Base-by-base conservation (phyloP, 352 stramenopile genomes). In the Blastocystis sp. region DNA sequence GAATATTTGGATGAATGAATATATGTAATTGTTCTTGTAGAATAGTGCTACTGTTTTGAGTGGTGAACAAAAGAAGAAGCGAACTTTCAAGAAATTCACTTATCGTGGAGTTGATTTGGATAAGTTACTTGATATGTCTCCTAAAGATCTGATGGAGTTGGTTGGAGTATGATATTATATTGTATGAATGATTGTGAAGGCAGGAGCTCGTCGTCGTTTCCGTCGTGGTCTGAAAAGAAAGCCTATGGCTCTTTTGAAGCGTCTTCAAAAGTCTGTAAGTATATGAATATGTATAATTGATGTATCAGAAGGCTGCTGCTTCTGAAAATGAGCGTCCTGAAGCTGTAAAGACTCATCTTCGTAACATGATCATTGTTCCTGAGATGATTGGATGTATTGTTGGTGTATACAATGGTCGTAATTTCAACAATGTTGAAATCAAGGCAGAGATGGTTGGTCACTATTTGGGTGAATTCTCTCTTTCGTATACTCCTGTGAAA, bases 361-460 rank as follows among this genome's bases (percentile, higher is more conserved):
- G 97, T 93, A 98, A 99, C 94, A 99, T 99, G 97, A 98, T 99
- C 92, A 98, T 99, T 91, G 95, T 99, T 80, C 97, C 97, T 76
- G 97, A 99, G 93, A 99, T 99, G 97, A 98, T 99, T 92, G 97
- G 97, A 91, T 98, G 95, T 90, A 97, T 98, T 90, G 95, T 99
- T 91, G 97, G 96, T 92, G 97, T 99, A 82, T 99, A 99, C 96
- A 99, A 99, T 93, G 97, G 97, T 94, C 98, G 98, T 93, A 96
- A 97, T 92, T 98, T 98, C 92, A 98, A 97, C 93, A 95, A 95
- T 93, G 97, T 99, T 92, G 97, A 99, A 93, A 99, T 99, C 92
- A 99, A 99, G 94, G 95, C 97, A 40, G 97, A 99, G 92, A 99
- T 99, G 97, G 96, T 99, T 87, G 97, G 97, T 89, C 97, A 99